Base-by-base conservation (phyloP, 306 rosid genomes). In the Cicer chorassanicum region DNA sequence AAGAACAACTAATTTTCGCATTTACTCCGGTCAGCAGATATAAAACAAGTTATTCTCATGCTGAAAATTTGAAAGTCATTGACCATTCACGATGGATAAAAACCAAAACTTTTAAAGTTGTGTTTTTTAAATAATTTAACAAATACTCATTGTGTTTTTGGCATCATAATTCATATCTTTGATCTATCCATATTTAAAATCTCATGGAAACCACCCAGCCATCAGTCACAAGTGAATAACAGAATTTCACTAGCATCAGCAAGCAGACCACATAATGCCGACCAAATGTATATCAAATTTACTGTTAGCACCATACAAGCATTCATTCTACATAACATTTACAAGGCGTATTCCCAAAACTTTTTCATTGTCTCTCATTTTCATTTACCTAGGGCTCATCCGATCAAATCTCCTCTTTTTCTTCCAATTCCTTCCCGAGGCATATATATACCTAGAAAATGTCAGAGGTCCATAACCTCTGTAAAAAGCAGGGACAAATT, bases 181-280 rank as follows among this genome's bases (percentile, higher is more conserved):
- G 67, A 42, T 76, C 68, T 16, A 76, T 71, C 53, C 72, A 40
- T 55, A 51, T 13, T 13, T 18, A 38, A 82, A 67, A 56, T 72
- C 59, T 14, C 61, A 61, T 2, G 13, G 48, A 12, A 78, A 73
- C 67, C 62, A 79, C 71, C 34, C 76, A 49, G 39, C 72, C 57
- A 8, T 6, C 76, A 71, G 61, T 38, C 55, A 66, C 61, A 12
- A 4, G 73, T 60, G 63, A 72, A 40, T 12, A n/a, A 38, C 34
- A 9, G 55, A 77, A 72, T 24, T 77, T 66, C 34, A 55, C 40
- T 40, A 45, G 48, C 34, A 63, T 51, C 34, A 38, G 69, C 65
- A 73, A 56, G 56, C 79, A 74, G 51, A 60, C 14, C 54, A 36
- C 19, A 16, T 59, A 60, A 68, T 7, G 50, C 67, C 53, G 61